A percentile compares a stretch with the other conserved stretches of the same genome.
phyloP scores from a whole-genome alignment of 352 stramenopile genomes.

The Pythium monospermum region DNA sequence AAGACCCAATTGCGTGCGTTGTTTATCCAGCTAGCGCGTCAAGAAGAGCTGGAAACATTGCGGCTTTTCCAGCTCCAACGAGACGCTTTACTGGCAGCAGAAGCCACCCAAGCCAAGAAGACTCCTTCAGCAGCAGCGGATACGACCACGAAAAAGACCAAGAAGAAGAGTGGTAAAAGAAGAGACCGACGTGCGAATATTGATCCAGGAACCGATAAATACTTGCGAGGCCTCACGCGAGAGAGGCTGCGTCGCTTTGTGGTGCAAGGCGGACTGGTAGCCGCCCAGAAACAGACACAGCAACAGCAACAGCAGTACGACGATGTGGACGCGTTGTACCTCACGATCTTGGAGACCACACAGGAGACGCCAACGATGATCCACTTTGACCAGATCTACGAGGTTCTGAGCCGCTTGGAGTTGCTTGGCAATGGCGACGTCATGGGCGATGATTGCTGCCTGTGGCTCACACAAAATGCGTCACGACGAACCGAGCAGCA shows the following conservation, averaged over 20 bases:
- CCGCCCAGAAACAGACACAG: conserved; percentile 19
- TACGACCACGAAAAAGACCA: conserved; percentile 26
- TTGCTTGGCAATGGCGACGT: conserved; percentile 4
- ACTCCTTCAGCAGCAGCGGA: conserved; percentile 8
- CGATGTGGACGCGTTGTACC: conserved; percentile 43
- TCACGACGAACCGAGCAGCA: too few relatives aligned
- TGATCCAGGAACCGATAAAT: conserved; percentile 20
- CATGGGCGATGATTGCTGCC: conserved; percentile 5
- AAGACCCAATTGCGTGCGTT: conserved; percentile 34
- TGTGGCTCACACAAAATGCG: background rate
- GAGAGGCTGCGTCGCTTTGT: conserved; percentile 34
- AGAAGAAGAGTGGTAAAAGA: conserved; percentile 14
- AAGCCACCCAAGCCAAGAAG: background rate
- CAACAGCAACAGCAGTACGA: too few relatives aligned
- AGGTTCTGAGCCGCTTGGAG: background rate
- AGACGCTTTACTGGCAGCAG: conserved; percentile 18
- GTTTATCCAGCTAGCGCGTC: conserved; percentile 40
- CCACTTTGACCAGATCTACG: conserved; percentile 18
- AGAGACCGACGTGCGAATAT: background rate
- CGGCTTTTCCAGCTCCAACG: conserved; percentile 14
- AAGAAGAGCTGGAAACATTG: conserved; percentile 18
- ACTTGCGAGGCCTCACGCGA: conserved; percentile 37
- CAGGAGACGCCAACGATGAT: conserved; percentile 8
- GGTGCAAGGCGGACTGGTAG: conserved; percentile 31
- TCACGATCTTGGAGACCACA: conserved; percentile 1